A percentile compares a stretch with the other conserved stretches of the same genome.
phyloP scores from a whole-genome alignment of 106 monocot species.

The Platanthera zijinensis region DNA sequence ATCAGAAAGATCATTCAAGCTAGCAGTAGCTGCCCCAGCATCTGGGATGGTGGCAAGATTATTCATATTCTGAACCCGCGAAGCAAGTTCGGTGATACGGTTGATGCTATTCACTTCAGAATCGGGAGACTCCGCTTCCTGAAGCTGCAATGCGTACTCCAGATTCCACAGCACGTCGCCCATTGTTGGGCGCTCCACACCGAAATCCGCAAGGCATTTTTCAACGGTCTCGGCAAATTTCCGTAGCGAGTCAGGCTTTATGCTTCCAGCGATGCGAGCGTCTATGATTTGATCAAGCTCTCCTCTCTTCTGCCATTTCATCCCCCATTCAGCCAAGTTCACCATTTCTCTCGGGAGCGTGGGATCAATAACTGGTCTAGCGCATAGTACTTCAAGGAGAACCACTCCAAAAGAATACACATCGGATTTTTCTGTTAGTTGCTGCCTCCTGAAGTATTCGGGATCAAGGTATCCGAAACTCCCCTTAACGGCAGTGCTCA shows the following conservation, averaged over 20 bases:
- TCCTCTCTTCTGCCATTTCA: slow-evolving; percentile 41
- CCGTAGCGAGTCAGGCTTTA: slow-evolving; percentile 47
- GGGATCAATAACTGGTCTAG: slow-evolving; percentile 63
- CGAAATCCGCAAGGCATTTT: slow-evolving; percentile 69
- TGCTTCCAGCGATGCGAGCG: slow-evolving; percentile 25
- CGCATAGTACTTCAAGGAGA: slow-evolving; percentile 67
- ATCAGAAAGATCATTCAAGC: slow-evolving; percentile 28
- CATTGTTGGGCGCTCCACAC: slow-evolving; percentile 57
- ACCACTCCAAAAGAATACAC: slow-evolving; percentile 77
- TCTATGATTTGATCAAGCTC: slow-evolving; percentile 51
- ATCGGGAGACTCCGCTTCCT: slow-evolving; percentile 29
- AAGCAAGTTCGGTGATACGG: slow-evolving; percentile 25
- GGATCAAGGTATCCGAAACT: slow-evolving; percentile 86
- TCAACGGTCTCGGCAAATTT: slow-evolving; percentile 52
- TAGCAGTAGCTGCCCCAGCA: not conserved
- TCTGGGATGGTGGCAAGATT: not conserved
- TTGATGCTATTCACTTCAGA: slow-evolving; percentile 40
- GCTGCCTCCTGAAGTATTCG: slow-evolving; percentile 71
- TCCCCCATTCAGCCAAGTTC: slow-evolving; percentile 73
- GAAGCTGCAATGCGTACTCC: slow-evolving; percentile 59
- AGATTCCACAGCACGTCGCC: slow-evolving; percentile 72
- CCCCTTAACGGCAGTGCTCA: slow-evolving; percentile 74
- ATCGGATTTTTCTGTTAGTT: slow-evolving; percentile 68
- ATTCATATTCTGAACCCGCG: slow-evolving; percentile 21
- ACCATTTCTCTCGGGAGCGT: slow-evolving; percentile 70